Conservation (phyloP, 2,329 filamentous ascomycete species). For the Alternaria viburni region DNA sequence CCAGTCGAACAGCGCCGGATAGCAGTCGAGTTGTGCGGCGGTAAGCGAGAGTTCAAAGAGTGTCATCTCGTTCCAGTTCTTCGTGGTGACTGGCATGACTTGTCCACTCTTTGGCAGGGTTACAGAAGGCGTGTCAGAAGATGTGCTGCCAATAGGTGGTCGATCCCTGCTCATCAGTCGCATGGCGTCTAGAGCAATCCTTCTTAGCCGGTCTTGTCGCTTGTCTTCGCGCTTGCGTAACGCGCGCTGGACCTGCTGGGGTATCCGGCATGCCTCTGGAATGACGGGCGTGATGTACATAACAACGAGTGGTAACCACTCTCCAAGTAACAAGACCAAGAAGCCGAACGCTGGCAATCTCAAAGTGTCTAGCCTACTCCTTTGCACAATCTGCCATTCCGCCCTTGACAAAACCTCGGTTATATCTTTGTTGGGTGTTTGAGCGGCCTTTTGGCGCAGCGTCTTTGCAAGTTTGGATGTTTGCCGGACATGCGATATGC, state of each 20-base stretch:
- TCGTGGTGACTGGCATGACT: background rate
- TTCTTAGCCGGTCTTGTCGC: slow-evolving; percentile 25
- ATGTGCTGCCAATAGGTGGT: background rate
- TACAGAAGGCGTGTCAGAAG: background rate
- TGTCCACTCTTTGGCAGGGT: slow-evolving; percentile 1
- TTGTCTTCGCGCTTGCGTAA: slow-evolving; percentile 58
- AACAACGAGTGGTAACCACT: slow-evolving; percentile 83
- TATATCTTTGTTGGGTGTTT: slow-evolving; percentile 1
- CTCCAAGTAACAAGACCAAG: slow-evolving; percentile 78
- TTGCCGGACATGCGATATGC: slow-evolving; percentile 73
- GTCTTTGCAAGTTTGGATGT: slow-evolving; percentile 62
- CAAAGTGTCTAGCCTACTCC: slow-evolving; percentile 74
- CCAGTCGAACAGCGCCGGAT: slow-evolving; percentile 47
- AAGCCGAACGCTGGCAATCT: slow-evolving; percentile 80
- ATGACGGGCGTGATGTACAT: slow-evolving; percentile 74
- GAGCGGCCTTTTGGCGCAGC: slow-evolving; percentile 50
- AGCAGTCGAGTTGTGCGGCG: slow-evolving; percentile 29
- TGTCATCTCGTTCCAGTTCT: slow-evolving; percentile 10
- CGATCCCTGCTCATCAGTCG: slow-evolving; percentile 21
- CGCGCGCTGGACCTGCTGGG: slow-evolving; percentile 71
- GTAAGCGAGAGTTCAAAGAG: slow-evolving; percentile 27
- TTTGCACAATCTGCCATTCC: slow-evolving; percentile 72
- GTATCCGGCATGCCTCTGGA: slow-evolving; percentile 83
- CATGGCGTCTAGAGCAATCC: slow-evolving; percentile 23
- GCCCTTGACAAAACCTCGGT: slow-evolving; percentile 62